Evolutionary conservation across 2,329 filamentous ascomycete genomes (phyloP), one percentile per base, ranked within the genome.

Genomic region (Chaetothyriales sp.): DNA sequence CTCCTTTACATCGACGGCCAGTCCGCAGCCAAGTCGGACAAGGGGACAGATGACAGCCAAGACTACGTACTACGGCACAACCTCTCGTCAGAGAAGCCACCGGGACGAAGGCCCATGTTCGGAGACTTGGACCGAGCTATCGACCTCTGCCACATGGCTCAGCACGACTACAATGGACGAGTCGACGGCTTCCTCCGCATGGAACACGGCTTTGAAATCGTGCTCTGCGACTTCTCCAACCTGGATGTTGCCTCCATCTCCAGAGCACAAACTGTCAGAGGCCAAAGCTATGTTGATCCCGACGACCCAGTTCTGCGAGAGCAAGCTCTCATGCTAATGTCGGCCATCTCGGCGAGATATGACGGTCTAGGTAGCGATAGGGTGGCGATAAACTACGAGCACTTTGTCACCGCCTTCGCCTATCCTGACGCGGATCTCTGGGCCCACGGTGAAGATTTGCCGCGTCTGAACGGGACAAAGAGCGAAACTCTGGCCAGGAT

Each of bases 1-100:
- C 68, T 86, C 2, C 66, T 87, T 2, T 84, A 86, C 59, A 62
- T 86, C 15, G 84, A 87, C 60, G 83, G 83, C 3, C 80, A 81
- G 70, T 76, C 77, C 2, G 83, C 80, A 0, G 83, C 73, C 1
- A 86, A 86, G 57, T 77, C 76, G 0, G 47, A 60, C 1, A 77
- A 80, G 60, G 83, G 83, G 2, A 84, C 81, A 0, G 69, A 86
- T 2, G 83, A 86, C 60, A 73, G 77, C 0, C 81, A 85, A 59
- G 82, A 86, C 59, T 61, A 73, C 1, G 60, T 86, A 0, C 69
- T 87, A 1, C 69, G 75, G 6, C 26, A 47, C 18, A 25, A 47
- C 18, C 2, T 15, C 15, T 47, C 45, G 20, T 36, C 45, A 10
- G 8, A 36, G 20, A 22, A 28, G 9, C 43, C 19, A 36, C 12